Evolutionary conservation across 2,329 filamentous ascomycete genomes (phyloP).

Genomic region (Aureobasidium musti): DNA sequence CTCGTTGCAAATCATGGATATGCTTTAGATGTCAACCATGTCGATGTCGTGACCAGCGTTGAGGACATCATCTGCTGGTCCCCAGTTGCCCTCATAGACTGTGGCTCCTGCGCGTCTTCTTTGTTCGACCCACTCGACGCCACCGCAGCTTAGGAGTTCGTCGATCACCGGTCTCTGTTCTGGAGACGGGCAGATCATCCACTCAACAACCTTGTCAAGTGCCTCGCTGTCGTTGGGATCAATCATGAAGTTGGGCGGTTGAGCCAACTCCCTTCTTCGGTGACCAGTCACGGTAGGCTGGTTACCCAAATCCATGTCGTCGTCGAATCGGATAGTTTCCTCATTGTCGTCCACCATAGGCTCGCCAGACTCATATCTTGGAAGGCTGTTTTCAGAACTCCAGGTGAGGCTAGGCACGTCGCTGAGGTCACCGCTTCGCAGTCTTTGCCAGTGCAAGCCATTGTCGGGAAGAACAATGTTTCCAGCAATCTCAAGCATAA

Average conservation of each 20-base stretch:
- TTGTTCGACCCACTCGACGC: constrained; percentile 75
- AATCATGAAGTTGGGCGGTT: constrained; percentile 88
- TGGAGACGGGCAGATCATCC: constrained; percentile 82
- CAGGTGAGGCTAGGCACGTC: constrained; percentile 86
- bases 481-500: constrained; percentile 90
- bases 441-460: constrained; percentile 83
- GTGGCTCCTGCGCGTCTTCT: constrained; percentile 86
- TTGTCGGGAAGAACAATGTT: constrained; percentile 95
- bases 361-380: constrained; percentile 73
- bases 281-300: constrained; percentile 30
- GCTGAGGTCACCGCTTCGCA: constrained; percentile 85
- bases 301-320: constrained; percentile 36
- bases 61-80: constrained; percentile 68
- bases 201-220: constrained; percentile 78
- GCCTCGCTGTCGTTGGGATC: constrained; percentile 70
- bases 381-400: constrained; percentile 68
- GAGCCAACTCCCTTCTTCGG: constrained; percentile 57
- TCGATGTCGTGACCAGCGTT: constrained; percentile 57
- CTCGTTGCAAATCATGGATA: background rate
- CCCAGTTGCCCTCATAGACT: constrained; percentile 95
- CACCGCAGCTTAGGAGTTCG: constrained; percentile 70
- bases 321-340: constrained; percentile 33
- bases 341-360: constrained; percentile 43
- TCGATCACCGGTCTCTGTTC: constrained; percentile 70
- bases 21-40: constrained; percentile 58